Evolutionary conservation across 2,329 filamentous ascomycete species (phyloP).

Genomic region (Colletotrichum sp.): DNA sequence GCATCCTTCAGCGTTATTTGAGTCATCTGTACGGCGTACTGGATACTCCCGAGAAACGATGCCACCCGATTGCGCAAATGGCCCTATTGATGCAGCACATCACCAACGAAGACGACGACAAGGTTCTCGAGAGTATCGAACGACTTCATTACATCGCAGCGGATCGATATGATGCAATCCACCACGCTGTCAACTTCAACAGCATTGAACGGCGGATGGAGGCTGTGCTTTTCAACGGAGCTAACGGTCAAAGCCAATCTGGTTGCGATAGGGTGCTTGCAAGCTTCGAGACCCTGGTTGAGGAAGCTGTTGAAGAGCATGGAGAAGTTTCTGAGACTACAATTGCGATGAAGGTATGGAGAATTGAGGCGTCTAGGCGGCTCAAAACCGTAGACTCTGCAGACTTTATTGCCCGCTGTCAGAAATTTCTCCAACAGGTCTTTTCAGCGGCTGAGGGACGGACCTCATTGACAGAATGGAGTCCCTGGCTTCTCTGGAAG

Average conservation of each 20-base stretch:
- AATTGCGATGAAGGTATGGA: background rate
- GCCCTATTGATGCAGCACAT: background rate
- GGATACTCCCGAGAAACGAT: background rate
- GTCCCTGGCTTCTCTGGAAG: background rate
- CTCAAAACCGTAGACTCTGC: background rate
- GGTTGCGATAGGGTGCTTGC: background rate
- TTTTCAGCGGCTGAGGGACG: background rate
- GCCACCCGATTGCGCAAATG: background rate
- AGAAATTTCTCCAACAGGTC: background rate
- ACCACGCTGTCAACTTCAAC: background rate
- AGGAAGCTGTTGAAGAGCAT: background rate
- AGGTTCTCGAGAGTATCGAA: background rate
- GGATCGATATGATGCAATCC: background rate
- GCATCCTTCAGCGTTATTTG: background rate
- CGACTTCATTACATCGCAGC: background rate
- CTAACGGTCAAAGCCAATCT: background rate
- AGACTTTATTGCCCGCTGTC: background rate
- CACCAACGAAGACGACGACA: background rate
- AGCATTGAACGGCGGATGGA: background rate
- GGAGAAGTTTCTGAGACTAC: background rate
- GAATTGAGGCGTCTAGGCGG: background rate
- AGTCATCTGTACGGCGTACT: background rate
- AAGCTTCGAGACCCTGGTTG: background rate
- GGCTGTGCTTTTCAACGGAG: background rate
- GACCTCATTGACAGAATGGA: background rate